A percentile compares a stretch with the other conserved stretches of the same genome.
Conservation (phyloP, 108 stramenopile species). For the Parmales sp. region DNA sequence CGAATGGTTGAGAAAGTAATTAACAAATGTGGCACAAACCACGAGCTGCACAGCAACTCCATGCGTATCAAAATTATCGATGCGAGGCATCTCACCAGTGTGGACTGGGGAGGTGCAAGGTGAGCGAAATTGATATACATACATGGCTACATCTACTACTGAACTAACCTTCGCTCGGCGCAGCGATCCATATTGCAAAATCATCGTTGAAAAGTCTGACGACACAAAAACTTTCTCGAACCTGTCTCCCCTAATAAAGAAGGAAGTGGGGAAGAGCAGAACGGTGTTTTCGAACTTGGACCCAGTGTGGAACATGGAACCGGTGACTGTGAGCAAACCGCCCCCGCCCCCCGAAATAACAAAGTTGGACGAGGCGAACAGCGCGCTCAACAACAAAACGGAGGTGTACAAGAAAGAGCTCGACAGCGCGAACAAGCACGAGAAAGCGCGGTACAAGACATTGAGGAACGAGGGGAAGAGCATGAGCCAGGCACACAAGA, state of each 20-base stretch:
- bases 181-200: too few species aligned
- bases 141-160: too few species aligned
- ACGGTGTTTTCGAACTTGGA: too few species aligned
- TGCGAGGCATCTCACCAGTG: neutral
- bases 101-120: constrained; percentile 3
- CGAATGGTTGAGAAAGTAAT: neutral
- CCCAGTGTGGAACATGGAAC: constrained; percentile 5
- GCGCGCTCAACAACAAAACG: neutral
- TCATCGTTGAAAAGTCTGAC: too few species aligned
- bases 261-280: too few species aligned
- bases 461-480: neutral
- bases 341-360: neutral
- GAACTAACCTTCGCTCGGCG: too few species aligned
- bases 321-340: neutral
- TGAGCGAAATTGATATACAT: too few species aligned
- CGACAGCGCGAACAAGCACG: neutral
- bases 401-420: neutral
- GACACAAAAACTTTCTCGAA: too few species aligned
- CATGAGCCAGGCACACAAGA: neutral
- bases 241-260: too few species aligned
- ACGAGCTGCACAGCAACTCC: neutral
- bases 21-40: neutral
- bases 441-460: neutral
- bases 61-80: neutral
- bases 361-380: neutral